phyloP scores from a whole-genome alignment of 331 rosid species.

The Quercus lobata region DNA sequence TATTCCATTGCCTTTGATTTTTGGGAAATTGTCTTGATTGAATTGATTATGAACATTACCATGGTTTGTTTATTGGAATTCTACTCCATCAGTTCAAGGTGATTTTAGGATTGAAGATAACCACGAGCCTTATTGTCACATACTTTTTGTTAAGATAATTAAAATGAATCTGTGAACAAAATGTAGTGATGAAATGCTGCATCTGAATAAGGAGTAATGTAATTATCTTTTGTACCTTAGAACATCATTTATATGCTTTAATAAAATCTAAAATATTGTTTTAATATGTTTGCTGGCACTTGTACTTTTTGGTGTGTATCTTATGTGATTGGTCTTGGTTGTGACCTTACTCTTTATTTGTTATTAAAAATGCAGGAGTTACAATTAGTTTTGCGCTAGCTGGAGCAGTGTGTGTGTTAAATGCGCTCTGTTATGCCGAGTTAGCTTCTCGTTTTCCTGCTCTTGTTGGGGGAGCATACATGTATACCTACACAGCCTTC shows the following conservation, averaged over 20 bases:
- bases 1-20: no score
- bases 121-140: no score
- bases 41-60: no score
- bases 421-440: conserved; percentile 95
- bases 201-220: no score
- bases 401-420: conserved; percentile 82
- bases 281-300: neutral
- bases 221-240: neutral
- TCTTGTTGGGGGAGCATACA: conserved; percentile 90
- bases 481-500: conserved; percentile 88
- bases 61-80: no score
- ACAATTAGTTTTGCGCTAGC: conserved; percentile 80
- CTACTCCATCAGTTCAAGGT: no score
- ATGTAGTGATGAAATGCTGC: no score
- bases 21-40: no score
- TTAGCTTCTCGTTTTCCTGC: conserved; percentile 92
- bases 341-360: conserved; percentile 18
- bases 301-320: neutral
- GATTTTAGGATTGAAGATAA: no score
- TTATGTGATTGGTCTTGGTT: neutral
- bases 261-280: neutral
- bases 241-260: neutral
- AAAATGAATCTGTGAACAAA: no score
- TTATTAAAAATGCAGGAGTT: conserved; percentile 63
- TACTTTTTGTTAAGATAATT: no score